These are phyloP conservation scores for Tetraselmis striata DNA, from an alignment of 139 green algal species.

Conservation along the genomic window DNA sequence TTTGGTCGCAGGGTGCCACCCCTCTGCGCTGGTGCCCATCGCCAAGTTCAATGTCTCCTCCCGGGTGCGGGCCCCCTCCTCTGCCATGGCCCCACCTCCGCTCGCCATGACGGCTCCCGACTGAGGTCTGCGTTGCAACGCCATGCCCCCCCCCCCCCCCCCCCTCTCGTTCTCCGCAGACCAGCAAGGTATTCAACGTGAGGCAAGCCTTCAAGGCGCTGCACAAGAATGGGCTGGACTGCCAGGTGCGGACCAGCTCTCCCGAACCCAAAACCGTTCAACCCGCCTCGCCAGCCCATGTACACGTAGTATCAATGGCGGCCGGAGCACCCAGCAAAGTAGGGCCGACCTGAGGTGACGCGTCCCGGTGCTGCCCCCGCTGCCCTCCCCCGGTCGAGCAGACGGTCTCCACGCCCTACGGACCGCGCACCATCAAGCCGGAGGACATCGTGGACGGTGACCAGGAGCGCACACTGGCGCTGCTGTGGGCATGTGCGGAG, in stretches of 20 bases:
- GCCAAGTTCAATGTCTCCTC: not conserved
- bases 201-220: constrained; percentile 9
- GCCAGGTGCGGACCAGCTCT: not conserved
- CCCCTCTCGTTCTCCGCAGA: not conserved
- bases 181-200: constrained; percentile 14
- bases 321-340: too few species aligned
- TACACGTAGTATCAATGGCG: too few species aligned
- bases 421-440: constrained; percentile 13
- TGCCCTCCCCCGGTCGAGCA: too few species aligned
- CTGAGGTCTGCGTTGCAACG: not conserved
- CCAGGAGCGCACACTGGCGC: constrained; percentile 41
- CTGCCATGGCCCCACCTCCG: not conserved
- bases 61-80: not conserved
- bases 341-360: too few species aligned
- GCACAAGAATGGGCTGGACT: not conserved
- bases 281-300: too few species aligned
- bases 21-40: not conserved
- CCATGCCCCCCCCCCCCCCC: not conserved
- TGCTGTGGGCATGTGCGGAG: constrained; percentile 53
- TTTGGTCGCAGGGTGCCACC: not conserved
- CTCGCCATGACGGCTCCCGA: not conserved
- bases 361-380: too few species aligned
- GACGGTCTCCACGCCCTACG: not conserved
- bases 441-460: constrained; percentile 57
- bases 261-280: too few species aligned